A percentile compares a stretch with the other conserved stretches of the same genome.
Conservation (phyloP, 441 rosid species). For the Gossypium davidsonii region DNA sequence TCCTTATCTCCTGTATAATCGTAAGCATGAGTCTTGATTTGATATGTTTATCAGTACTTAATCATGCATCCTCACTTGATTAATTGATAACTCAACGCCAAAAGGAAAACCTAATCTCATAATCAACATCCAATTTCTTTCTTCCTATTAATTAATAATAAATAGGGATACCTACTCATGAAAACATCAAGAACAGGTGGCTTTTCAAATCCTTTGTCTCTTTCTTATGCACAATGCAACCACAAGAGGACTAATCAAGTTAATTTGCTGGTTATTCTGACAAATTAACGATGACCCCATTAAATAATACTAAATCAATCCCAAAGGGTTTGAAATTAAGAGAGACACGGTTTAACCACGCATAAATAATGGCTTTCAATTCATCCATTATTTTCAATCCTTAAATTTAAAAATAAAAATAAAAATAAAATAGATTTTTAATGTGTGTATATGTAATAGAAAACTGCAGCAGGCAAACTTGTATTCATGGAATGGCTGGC, state of each 20-base stretch:
- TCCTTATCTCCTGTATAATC: background rate
- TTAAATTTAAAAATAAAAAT: background rate
- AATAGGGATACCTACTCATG: slow-evolving; percentile 9
- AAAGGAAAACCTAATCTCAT: background rate
- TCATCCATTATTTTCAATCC: background rate
- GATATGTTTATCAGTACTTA: background rate
- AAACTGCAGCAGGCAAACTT: background rate
- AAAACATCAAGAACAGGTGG: slow-evolving; percentile 4
- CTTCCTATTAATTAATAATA: background rate
- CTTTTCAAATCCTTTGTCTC: background rate
- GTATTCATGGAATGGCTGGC: background rate
- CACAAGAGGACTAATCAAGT: slow-evolving; percentile 3
- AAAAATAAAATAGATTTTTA: background rate
- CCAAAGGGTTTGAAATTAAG: slow-evolving; percentile 22
- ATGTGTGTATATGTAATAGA: background rate
- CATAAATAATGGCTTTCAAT: background rate
- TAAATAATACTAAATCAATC: background rate
- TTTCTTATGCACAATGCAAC: background rate
- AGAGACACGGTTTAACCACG: slow-evolving; percentile 19
- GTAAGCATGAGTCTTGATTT: background rate
- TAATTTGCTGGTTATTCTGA: slow-evolving; percentile 9
- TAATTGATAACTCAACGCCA: background rate
- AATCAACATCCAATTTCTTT: background rate
- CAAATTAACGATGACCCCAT: slow-evolving; percentile 3
- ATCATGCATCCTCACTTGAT: background rate